Conservation (phyloP, 73 alveolate genomes). For the Symbiodinium natans region DNA sequence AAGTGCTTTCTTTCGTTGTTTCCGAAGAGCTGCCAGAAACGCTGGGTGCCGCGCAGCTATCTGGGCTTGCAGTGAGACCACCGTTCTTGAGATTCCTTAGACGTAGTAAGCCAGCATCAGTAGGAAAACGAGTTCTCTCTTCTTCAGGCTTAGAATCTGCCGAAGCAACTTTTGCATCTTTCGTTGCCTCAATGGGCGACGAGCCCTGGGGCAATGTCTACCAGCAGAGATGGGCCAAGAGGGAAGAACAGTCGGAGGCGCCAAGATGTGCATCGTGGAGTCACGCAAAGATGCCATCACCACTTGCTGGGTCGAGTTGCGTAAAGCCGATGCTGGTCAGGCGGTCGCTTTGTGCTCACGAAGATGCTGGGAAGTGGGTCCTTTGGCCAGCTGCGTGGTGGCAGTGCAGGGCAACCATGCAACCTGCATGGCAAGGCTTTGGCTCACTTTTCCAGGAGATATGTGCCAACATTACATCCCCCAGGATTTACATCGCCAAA, state of each 20-base stretch:
- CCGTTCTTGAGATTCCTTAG: too few relatives aligned
- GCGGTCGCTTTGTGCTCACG: slow-evolving; percentile 54
- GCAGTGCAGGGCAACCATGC: neutral
- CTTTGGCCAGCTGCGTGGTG: slow-evolving; percentile 68
- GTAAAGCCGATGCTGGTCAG: neutral
- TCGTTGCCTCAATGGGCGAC: neutral
- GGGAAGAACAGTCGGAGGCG: slow-evolving; percentile 65
- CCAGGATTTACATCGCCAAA: slow-evolving; percentile 76
- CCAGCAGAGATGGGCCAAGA: slow-evolving; percentile 68
- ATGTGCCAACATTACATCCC: neutral
- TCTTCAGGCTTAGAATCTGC: too few relatives aligned
- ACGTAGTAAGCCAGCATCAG: too few relatives aligned
- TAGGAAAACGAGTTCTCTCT: too few relatives aligned
- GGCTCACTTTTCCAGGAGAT: too few relatives aligned
- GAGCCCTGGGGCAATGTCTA: neutral
- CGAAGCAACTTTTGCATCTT: too few relatives aligned
- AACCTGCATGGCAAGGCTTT: neutral
- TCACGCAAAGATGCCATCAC: neutral
- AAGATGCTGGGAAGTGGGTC: slow-evolving; percentile 86
- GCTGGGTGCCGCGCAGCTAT: too few relatives aligned
- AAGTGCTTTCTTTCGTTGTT: too few relatives aligned
- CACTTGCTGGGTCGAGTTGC: neutral
- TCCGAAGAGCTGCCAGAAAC: too few relatives aligned
- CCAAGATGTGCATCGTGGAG: neutral
- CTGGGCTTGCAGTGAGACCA: too few relatives aligned